Conservation (phyloP, 192 early-diverging fungal genomes). For the Backusella australiensis region DNA sequence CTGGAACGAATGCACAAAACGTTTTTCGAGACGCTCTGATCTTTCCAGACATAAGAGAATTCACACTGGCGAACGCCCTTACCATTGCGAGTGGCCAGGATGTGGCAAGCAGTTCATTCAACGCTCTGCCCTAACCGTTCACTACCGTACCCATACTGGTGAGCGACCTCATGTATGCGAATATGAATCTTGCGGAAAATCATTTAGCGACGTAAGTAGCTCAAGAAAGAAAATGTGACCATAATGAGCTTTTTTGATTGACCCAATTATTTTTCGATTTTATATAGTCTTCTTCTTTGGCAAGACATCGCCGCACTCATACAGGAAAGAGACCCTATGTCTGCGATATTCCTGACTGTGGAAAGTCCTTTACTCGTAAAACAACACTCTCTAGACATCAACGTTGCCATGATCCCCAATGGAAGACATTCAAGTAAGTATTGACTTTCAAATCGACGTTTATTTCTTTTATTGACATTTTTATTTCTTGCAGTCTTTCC, state of each 20-base stretch:
- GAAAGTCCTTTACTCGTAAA: conserved; percentile 67
- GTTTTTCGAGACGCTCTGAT: conserved; percentile 56
- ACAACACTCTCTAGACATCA: conserved; percentile 65
- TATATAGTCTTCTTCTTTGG: conserved; percentile 66
- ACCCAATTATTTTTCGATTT: neutral
- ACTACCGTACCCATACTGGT: conserved; percentile 62
- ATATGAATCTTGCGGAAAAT: conserved; percentile 59
- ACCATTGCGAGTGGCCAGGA: conserved; percentile 43
- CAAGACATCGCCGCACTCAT: conserved; percentile 74
- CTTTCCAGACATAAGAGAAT: conserved; percentile 53
- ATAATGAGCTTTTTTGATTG: neutral
- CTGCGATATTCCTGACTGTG: conserved; percentile 64
- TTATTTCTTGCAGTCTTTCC: neutral
- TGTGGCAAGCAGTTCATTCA: conserved; percentile 60
- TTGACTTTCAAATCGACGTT: neutral
- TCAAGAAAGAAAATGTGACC: neutral
- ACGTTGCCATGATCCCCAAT: conserved; percentile 51
- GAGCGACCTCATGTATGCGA: conserved; percentile 64
- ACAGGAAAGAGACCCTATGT: conserved; percentile 75
- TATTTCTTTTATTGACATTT: neutral
- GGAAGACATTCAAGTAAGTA: conserved; percentile 43
- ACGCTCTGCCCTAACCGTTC: conserved; percentile 55
- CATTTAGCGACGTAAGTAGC: conserved; percentile 61
- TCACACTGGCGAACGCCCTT: conserved; percentile 55
- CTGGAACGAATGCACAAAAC: conserved; percentile 45